Base-by-base conservation (phyloP, 257 asterid species). In the Schizonepeta tenuifolia region DNA sequence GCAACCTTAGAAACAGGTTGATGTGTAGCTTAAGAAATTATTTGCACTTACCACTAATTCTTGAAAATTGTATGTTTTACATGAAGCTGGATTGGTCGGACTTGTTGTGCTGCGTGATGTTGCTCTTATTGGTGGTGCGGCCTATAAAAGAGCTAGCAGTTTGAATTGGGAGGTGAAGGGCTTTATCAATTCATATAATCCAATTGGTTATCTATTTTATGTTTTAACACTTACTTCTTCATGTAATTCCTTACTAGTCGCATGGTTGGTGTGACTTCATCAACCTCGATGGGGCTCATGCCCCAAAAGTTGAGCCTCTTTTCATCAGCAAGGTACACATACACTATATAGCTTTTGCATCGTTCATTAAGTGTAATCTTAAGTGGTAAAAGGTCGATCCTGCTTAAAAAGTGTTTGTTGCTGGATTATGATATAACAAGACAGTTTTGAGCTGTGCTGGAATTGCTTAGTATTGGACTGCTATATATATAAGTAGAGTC, bases 71-170 rank as follows among this genome's bases (percentile, higher is more conserved):
- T 11, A 59, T 28, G 11, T 64, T 72, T 77, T 64, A 8, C 60
- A 49, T 84, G 86, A 79, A 94, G 99, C 96, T 71, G 97, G 90
- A 76, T 82, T 94, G 68, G 96, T 95, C 76, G 88, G 87, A 13
- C 79, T 95, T 46, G 92, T 95, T 73, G 90, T 95, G 67, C 70
- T 86, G 72, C 95, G 96, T 55, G 99, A 95, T 70, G 86, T 88
- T 74, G 92, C 85, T 72, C 97, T 95, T 49, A 80, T 95, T 78
- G 89, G 94, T 79, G 99, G 97, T 66, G 98, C 98, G 0, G 71
- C 85, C 36, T 95, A 91, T 75, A 87, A 75, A 77, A 88, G 98
- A 85, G 96, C 90, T 65, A 87, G 82, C 85, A 79, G 74, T 78
- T 80, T 95, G 82, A 82, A 80, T 77, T 87, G 92, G 95, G 59